Evolutionary conservation across 148 eudicot genomes (phyloP).

Genomic region (Chenopodium album): DNA sequence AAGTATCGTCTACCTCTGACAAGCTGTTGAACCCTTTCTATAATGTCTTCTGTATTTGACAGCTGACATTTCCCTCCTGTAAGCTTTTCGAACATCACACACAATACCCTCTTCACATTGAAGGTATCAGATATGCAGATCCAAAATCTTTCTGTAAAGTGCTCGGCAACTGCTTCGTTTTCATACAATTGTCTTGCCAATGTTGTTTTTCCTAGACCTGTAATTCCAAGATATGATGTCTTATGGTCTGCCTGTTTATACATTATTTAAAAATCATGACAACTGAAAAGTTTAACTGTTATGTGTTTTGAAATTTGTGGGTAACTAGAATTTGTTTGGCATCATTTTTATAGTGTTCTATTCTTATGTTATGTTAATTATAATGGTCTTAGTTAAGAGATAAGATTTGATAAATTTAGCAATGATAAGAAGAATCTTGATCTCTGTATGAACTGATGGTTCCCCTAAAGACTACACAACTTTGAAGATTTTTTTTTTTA

Average conservation of each 20-base stretch:
- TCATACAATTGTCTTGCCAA: conserved; percentile 14
- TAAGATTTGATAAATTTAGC: not conserved
- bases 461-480: no score
- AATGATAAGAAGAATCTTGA: not conserved
- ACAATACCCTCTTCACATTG: conserved; percentile 15
- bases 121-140: conserved; percentile 20
- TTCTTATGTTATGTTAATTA: no score
- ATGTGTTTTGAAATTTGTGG: not conserved
- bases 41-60: conserved; percentile 21
- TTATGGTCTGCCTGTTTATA: not conserved
- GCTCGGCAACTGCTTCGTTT: conserved; percentile 2
- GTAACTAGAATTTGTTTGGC: not conserved
- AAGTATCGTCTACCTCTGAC: conserved; percentile 17
- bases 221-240: conserved; percentile 1
- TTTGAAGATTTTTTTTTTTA: not conserved
- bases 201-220: conserved; percentile 26
- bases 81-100: conserved; percentile 17
- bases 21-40: conserved; percentile 12
- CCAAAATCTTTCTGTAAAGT: conserved; percentile 16
- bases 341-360: not conserved
- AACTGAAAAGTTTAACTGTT: not conserved
- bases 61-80: conserved; percentile 20
- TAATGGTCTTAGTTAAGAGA: no score
- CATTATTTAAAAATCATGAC: not conserved
- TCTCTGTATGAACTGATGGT: not conserved